Evolutionary conservation across 257 asterid genomes (phyloP), one percentile per base, ranked within the genome.

Genomic region (Fraxinus anomala): DNA sequence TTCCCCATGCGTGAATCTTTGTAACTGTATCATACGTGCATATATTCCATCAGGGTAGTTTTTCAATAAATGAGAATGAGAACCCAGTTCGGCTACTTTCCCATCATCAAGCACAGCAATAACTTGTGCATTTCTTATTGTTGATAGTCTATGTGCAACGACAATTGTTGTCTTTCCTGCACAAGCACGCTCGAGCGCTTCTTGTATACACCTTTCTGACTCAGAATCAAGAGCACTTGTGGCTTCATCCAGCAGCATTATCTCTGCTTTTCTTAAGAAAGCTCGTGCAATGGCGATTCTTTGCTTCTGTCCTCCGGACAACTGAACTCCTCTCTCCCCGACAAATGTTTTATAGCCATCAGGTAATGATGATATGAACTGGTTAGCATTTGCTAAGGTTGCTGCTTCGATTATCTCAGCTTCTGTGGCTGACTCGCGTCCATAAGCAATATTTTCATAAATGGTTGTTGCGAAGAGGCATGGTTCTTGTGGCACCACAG

Each of bases 21-120:
- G 98, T 66, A 94, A 82, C 75, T 94, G 97, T 73, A 89, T 90
- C 98, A 94, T 92, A 0, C 97, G 87, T 0, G 96, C 91, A 40
- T 94, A 94, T 23, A 89, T 82, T 13, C 98, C 97, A 40, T 92
- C 97, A 0, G 92, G 82, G 49, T 79, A 56, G 79, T 86, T 89
- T 72, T 92, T 92, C 89, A 92, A 65, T n/a, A 94, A 83, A 81
- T 92, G 97, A 2, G 94, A 89, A 79, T 94, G 95, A 5, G 98
- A 90, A 21, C 98, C 98, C 61, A 89, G 97, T 74, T 94, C 97
- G 0, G 91, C 92, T 67, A 94, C 97, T 83, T 90, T 94, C 39
- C 97, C 98, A 7, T 94, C 98, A 17, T 94, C 96, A 24, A 94
- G 90, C 34, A 94, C 97, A 0, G 95, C 94, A 31, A 94, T 94